Evolutionary conservation across 1,139 yeast species (phyloP).

Genomic region (Yamadazyma diospyri): DNA sequence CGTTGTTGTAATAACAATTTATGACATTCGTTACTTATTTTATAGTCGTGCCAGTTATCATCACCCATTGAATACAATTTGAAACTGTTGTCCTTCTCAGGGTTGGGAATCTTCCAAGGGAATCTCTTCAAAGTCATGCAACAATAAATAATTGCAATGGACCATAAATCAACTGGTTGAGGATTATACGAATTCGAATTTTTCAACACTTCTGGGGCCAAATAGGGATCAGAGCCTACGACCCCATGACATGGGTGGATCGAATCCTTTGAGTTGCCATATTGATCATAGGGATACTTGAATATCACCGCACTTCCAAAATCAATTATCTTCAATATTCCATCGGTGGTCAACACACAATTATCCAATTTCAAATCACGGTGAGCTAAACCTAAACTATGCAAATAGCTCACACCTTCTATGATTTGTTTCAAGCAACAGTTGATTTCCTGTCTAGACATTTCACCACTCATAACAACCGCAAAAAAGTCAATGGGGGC

Average conservation of each 20-base stretch:
- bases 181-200: conserved; percentile 76
- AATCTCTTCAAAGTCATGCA: conserved; percentile 92
- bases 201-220: conserved; percentile 91
- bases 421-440: conserved; percentile 88
- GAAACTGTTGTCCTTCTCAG: conserved; percentile 79
- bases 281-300: conserved; percentile 79
- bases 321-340: conserved; percentile 88
- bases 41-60: conserved; percentile 50
- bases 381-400: conserved; percentile 88
- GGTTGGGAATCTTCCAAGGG: conserved; percentile 95
- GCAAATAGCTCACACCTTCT: conserved; percentile 81
- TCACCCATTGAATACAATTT: conserved; percentile 55
- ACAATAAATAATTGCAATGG: conserved; percentile 90
- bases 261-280: conserved; percentile 44
- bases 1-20: conserved; percentile 44
- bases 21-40: conserved; percentile 49
- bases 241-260: conserved; percentile 86
- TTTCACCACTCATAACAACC: conserved; percentile 93
- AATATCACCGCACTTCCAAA: conserved; percentile 96
- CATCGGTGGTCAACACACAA: conserved; percentile 83
- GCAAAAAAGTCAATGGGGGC: conserved; percentile 97
- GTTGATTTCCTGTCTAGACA: conserved; percentile 80
- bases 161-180: conserved; percentile 93
- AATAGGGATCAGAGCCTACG: conserved; percentile 96
- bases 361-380: conserved; percentile 93